These are phyloP conservation scores for Calonectria crousiana DNA, from an alignment of 2,329 filamentous ascomycete species.

Conservation along the genomic window DNA sequence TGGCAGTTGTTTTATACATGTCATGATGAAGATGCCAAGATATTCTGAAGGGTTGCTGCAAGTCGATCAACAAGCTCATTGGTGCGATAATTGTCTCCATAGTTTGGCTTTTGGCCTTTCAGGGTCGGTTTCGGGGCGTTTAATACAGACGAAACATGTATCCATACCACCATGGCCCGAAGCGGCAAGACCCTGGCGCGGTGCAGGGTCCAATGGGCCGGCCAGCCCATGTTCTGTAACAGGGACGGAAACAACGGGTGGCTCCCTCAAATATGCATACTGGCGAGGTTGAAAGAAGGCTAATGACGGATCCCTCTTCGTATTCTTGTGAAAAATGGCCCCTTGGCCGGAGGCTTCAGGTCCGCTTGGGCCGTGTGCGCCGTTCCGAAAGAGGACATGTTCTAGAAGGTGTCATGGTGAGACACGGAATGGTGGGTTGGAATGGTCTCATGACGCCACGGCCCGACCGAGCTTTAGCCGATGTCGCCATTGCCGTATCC, in stretches of 20 bases:
- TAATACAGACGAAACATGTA: conserved; percentile 21
- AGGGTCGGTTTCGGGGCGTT: conserved; percentile 9
- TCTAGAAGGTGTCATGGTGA: conserved; percentile 18
- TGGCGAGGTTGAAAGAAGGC: not conserved
- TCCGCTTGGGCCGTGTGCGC: not conserved
- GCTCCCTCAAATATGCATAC: not conserved
- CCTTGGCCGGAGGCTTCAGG: not conserved
- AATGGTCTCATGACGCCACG: conserved; percentile 11
- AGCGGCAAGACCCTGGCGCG: not conserved
- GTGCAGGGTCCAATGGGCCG: not conserved
- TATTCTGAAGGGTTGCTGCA: not conserved
- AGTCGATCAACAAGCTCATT: not conserved
- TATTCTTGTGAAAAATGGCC: not conserved
- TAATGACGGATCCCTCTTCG: not conserved
- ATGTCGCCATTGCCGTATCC: conserved; percentile 15
- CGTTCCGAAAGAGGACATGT: not conserved
- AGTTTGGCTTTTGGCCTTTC: not conserved
- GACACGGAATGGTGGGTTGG: not conserved
- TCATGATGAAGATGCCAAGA: conserved; percentile 5
- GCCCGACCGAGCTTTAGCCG: conserved; percentile 41
- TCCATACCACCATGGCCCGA: conserved; percentile 2
- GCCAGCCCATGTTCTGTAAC: conserved; percentile 4
- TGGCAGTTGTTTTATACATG: conserved; percentile 2
- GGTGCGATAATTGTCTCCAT: conserved; percentile 18
- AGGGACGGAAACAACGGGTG: not conserved